phyloP scores from a whole-genome alignment of 768 basidiomycete genomes.

The Filobasidium floriforme region DNA sequence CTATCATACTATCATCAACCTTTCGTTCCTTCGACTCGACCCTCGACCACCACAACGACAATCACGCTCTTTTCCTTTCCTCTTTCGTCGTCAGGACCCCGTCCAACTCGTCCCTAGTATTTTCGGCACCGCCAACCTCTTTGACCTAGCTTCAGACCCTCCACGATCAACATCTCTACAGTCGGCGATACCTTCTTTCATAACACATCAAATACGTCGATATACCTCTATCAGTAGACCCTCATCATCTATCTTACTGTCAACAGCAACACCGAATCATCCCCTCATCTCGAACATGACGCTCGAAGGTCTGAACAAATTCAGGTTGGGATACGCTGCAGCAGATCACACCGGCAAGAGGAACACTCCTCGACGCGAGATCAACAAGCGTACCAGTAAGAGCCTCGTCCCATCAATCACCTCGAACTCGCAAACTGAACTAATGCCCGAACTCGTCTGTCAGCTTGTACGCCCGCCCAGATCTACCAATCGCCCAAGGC shows the following conservation, averaged over 20 bases:
- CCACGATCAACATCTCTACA: neutral
- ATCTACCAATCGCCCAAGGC: constrained; percentile 42
- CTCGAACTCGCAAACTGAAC: no score
- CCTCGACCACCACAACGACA: neutral
- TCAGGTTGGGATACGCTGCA: constrained; percentile 1
- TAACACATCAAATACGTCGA: no score
- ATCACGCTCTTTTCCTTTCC: neutral
- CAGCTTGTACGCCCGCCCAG: neutral
- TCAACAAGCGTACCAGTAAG: no score
- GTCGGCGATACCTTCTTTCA: no score
- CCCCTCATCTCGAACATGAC: neutral
- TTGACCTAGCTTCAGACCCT: neutral
- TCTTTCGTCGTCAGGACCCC: neutral
- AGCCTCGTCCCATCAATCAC: no score
- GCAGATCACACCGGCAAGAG: neutral
- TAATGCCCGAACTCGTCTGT: neutral
- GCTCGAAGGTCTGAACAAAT: neutral
- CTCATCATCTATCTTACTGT: neutral
- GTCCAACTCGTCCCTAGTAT: neutral
- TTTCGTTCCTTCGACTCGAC: neutral
- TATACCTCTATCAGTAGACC: neutral
- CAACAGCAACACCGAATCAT: neutral
- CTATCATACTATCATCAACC: neutral
- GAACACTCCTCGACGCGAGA: neutral
- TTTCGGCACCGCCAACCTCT: neutral